These are phyloP conservation scores for Termitomyces eurrhizus DNA, from an alignment of 768 basidiomycete genomes.

Conservation along the genomic window DNA sequence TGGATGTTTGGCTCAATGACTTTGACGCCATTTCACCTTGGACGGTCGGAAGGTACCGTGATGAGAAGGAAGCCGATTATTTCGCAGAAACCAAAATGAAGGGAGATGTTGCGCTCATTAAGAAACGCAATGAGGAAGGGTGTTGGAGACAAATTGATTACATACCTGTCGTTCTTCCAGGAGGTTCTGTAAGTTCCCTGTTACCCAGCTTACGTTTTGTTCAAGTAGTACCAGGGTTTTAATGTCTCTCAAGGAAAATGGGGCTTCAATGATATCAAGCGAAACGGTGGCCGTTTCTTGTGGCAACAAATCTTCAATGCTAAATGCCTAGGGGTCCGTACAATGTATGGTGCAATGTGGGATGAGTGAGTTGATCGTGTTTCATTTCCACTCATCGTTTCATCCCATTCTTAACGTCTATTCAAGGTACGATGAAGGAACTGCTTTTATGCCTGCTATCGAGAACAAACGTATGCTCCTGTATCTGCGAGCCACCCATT, in stretches of 20 bases:
- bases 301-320: constrained; percentile 79
- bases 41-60: constrained; percentile 71
- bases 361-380: constrained; percentile 54
- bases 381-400: constrained; percentile 4
- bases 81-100: constrained; percentile 63
- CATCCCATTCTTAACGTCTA: constrained; percentile 1
- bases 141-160: constrained; percentile 60
- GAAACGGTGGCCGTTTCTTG: constrained; percentile 72
- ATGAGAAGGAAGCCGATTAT: constrained; percentile 55
- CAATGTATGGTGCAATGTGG: constrained; percentile 85
- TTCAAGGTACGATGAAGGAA: constrained; percentile 78
- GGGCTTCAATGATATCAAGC: constrained; percentile 66
- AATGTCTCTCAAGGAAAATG: constrained; percentile 71
- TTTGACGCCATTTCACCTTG: constrained; percentile 82
- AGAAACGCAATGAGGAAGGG: constrained; percentile 39
- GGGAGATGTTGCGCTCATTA: constrained; percentile 59
- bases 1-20: constrained; percentile 68
- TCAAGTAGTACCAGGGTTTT: constrained; percentile 44
- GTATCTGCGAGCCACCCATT: constrained; percentile 55
- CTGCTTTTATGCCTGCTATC: constrained; percentile 74
- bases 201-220: constrained; percentile 10
- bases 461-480: constrained; percentile 51
- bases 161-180: constrained; percentile 80
- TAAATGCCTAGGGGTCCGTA: constrained; percentile 54
- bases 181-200: constrained; percentile 64